A percentile compares a stretch with the other conserved stretches of the same genome.
These are phyloP conservation scores for Apiotrichum gamsii DNA, from an alignment of 1,284 basidiomycete genomes.

Conservation along the genomic window DNA sequence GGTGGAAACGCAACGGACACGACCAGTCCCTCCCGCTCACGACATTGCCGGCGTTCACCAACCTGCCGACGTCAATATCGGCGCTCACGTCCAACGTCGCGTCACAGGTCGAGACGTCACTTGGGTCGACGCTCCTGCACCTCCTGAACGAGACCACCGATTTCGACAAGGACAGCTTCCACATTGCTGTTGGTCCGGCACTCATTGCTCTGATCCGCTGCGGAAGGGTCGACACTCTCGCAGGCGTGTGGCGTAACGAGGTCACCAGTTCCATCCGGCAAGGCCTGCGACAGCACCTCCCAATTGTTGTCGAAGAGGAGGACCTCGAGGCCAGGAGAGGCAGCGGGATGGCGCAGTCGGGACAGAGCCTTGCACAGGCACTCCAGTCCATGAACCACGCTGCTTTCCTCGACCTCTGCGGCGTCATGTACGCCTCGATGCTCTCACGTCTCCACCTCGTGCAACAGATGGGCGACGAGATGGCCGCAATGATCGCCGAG, in stretches of 20 bases:
- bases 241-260: constrained; percentile 68
- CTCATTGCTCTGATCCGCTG: constrained; percentile 70
- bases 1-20: constrained; percentile 54
- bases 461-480: constrained; percentile 58
- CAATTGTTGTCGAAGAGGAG: constrained; percentile 52
- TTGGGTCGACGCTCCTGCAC: constrained; percentile 62
- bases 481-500: constrained; percentile 57
- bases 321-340: constrained; percentile 42
- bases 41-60: constrained; percentile 61
- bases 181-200: constrained; percentile 53
- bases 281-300: constrained; percentile 44
- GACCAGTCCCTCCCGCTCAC: constrained; percentile 36
- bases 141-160: constrained; percentile 53
- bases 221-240: constrained; percentile 62
- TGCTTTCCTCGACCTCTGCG: constrained; percentile 62
- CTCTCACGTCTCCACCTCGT: constrained; percentile 66
- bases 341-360: neutral
- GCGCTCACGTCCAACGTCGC: constrained; percentile 66
- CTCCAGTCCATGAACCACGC: constrained; percentile 63
- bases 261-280: constrained; percentile 62
- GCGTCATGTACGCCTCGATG: constrained; percentile 60
- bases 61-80: constrained; percentile 63
- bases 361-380: constrained; percentile 53
- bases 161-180: constrained; percentile 29
- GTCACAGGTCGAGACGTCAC: constrained; percentile 67